Conservation (phyloP, 2,329 filamentous ascomycete species). For the Chalaropsis ovoidea region DNA sequence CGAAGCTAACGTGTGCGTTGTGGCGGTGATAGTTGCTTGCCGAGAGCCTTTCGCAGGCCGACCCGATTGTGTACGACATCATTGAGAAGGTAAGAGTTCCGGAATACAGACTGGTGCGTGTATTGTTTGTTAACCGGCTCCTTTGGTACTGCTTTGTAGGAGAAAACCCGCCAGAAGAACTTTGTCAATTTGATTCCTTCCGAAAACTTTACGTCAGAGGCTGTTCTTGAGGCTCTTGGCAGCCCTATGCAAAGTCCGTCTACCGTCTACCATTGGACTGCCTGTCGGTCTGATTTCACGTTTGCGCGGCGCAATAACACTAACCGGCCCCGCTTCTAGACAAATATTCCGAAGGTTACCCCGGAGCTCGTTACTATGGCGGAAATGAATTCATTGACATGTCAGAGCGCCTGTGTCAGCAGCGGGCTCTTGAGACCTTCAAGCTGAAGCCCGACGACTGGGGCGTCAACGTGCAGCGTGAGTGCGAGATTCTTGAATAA, state of each 20-base stretch:
- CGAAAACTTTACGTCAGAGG: slow-evolving; percentile 90
- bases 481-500: slow-evolving; percentile 30
- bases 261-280: not conserved
- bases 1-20: slow-evolving; percentile 19
- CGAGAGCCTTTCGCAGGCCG: slow-evolving; percentile 68
- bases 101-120: slow-evolving; percentile 15
- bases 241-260: slow-evolving; percentile 85
- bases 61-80: slow-evolving; percentile 78
- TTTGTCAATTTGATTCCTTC: slow-evolving; percentile 97
- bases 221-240: slow-evolving; percentile 80
- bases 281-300: not conserved
- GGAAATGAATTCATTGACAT: slow-evolving; percentile 95
- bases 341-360: slow-evolving; percentile 98
- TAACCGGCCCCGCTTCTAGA: slow-evolving; percentile 41
- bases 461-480: slow-evolving; percentile 93
- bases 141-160: slow-evolving; percentile 41
- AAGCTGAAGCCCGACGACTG: slow-evolving; percentile 74
- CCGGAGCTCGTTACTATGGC: slow-evolving; percentile 90
- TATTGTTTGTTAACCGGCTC: not conserved
- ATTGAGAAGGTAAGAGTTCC: slow-evolving; percentile 63
- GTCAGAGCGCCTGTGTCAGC: slow-evolving; percentile 79
- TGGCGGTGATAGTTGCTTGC: slow-evolving; percentile 56
- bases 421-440: slow-evolving; percentile 80
- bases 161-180: slow-evolving; percentile 92
- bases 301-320: slow-evolving; percentile 8